phyloP scores from a whole-genome alignment of 768 basidiomycete genomes.

The Suillus subluteus region DNA sequence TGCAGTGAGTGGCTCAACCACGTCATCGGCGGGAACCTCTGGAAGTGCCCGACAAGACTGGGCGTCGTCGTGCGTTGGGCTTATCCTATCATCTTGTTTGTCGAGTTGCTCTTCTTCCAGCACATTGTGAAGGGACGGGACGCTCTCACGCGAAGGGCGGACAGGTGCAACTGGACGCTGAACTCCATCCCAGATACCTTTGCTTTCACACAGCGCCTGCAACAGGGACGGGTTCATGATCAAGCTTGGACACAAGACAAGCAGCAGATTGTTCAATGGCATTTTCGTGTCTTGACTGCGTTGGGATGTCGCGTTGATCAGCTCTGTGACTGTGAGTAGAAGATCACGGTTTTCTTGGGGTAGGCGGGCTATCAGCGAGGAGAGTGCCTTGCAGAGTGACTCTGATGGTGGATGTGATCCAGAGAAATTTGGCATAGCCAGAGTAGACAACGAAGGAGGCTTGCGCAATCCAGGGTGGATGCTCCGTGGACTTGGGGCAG shows the following conservation, averaged over 20 bases:
- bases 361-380: conserved; percentile 64
- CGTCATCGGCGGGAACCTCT: conserved; percentile 25
- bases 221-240: conserved; percentile 77
- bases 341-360: conserved; percentile 85
- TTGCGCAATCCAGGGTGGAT: conserved; percentile 57
- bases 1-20: neutral
- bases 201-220: conserved; percentile 72
- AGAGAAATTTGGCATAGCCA: conserved; percentile 71
- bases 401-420: conserved; percentile 65
- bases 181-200: conserved; percentile 61
- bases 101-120: conserved; percentile 9
- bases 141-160: conserved; percentile 8
- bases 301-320: conserved; percentile 76
- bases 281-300: conserved; percentile 81
- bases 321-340: conserved; percentile 77
- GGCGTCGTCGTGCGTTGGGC: conserved; percentile 10
- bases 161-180: conserved; percentile 4
- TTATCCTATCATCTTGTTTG: conserved; percentile 15
- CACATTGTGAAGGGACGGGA: conserved; percentile 5
- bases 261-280: conserved; percentile 86
- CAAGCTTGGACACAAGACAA: conserved; percentile 88
- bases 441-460: conserved; percentile 78
- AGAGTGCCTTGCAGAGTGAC: conserved; percentile 58
- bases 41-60: conserved; percentile 30
- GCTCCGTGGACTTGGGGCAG: conserved; percentile 41